Evolutionary conservation across 1,284 basidiomycete species (phyloP).

Genomic region (Heterobasidion parviporum): DNA sequence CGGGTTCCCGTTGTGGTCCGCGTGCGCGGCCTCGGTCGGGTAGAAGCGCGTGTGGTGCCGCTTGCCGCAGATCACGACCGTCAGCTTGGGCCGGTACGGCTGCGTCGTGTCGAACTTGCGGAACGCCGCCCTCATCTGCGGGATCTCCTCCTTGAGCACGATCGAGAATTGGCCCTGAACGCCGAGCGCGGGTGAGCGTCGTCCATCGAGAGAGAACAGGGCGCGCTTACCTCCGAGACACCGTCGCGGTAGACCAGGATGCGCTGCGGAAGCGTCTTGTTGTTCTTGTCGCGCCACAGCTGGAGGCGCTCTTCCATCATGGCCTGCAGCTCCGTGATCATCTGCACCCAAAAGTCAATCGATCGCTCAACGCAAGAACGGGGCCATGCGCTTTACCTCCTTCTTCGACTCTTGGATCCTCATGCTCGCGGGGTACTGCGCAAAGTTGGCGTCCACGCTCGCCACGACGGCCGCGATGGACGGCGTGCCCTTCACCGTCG

Average conservation of each 20-base stretch:
- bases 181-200: too few relatives aligned
- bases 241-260: slow-evolving; percentile 74
- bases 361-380: neutral
- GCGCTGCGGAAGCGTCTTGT: slow-evolving; percentile 42
- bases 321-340: slow-evolving; percentile 21
- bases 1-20: slow-evolving; percentile 60
- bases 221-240: slow-evolving; percentile 55
- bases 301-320: slow-evolving; percentile 65
- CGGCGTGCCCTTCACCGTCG: slow-evolving; percentile 58
- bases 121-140: slow-evolving; percentile 56
- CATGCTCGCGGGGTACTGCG: slow-evolving; percentile 66
- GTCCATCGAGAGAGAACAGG: neutral
- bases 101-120: slow-evolving; percentile 34
- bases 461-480: slow-evolving; percentile 78
- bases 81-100: slow-evolving; percentile 58
- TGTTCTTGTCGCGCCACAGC: slow-evolving; percentile 40
- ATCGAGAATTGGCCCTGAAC: slow-evolving; percentile 62
- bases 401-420: slow-evolving; percentile 65
- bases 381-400: slow-evolving; percentile 39
- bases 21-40: slow-evolving; percentile 46
- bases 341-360: slow-evolving; percentile 9
- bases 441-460: slow-evolving; percentile 52
- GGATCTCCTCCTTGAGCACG: slow-evolving; percentile 59
- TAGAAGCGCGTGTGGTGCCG: slow-evolving; percentile 82
- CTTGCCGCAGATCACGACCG: slow-evolving; percentile 75